Evolutionary conservation across 2,329 filamentous ascomycete species (phyloP).

Genomic region (Thelonectria blattea): DNA sequence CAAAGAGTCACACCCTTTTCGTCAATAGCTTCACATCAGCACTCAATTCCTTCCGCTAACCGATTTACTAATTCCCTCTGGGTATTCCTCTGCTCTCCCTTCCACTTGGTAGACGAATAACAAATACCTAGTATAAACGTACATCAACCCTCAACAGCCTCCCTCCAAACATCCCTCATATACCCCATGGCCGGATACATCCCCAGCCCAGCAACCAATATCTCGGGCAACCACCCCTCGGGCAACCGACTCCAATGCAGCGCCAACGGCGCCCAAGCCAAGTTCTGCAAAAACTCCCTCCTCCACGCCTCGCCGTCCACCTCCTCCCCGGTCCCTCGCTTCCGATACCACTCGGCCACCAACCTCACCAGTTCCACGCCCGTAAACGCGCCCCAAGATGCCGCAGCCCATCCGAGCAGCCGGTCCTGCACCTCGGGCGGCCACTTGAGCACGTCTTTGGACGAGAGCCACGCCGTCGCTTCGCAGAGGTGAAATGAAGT

Average conservation of each 20-base stretch:
- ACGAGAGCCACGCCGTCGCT: conserved; percentile 6
- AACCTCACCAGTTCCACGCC: conserved; percentile 8
- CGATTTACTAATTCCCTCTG: too few species aligned
- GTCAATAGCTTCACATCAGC: too few species aligned
- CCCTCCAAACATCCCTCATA: conserved; percentile 18
- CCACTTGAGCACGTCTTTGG: conserved; percentile 7
- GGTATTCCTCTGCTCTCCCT: too few species aligned
- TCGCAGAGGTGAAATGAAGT: conserved; percentile 16
- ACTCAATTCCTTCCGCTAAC: too few species aligned
- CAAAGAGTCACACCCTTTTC: too few species aligned
- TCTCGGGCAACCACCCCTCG: conserved; percentile 10
- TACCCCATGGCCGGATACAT: conserved; percentile 12
- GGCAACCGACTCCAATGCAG: conserved; percentile 18
- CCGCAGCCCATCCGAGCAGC: conserved; percentile 6
- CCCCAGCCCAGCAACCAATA: conserved; percentile 9
- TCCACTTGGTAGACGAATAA: too few species aligned
- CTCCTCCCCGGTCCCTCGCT: neutral
- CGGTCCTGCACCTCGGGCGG: conserved; percentile 5
- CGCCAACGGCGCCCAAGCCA: conserved; percentile 14
- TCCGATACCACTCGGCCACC: conserved; percentile 4
- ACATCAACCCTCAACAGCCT: neutral
- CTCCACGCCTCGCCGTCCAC: conserved; percentile 5
- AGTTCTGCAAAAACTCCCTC: conserved; percentile 11
- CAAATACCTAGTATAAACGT: too few species aligned
- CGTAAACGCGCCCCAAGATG: conserved; percentile 12